phyloP scores from a whole-genome alignment of 495 filamentous ascomycete species.

The Penicillium simplicissimum region DNA sequence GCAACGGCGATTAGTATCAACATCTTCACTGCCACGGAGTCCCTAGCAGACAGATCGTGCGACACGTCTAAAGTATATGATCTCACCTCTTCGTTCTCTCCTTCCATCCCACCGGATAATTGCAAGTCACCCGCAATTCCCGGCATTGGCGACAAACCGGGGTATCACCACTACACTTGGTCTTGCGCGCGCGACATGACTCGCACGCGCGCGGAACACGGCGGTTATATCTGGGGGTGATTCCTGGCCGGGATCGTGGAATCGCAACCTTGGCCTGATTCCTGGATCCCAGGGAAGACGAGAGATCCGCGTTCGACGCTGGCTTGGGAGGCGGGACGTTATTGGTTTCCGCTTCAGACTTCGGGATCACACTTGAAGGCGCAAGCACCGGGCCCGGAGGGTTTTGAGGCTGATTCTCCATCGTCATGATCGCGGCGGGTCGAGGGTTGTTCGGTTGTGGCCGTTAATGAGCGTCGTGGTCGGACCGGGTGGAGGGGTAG shows the following conservation, averaged over 20 bases:
- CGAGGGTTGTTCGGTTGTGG: background rate
- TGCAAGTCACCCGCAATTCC: conserved; percentile 51
- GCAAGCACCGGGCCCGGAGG: conserved; percentile 1
- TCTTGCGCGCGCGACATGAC: conserved; percentile 69
- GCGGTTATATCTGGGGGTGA: conserved; percentile 39
- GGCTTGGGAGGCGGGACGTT: conserved; percentile 1
- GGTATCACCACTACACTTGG: conserved; percentile 60
- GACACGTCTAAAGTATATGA: background rate
- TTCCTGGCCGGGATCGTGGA: conserved; percentile 34
- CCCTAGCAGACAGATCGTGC: background rate
- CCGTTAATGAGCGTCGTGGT: background rate
- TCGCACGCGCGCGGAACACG: conserved; percentile 63
- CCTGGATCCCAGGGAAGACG: conserved; percentile 12
- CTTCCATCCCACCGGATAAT: conserved; percentile 59
- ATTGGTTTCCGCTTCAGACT: background rate
- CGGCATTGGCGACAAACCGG: conserved; percentile 60
- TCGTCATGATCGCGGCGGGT: conserved; percentile 22
- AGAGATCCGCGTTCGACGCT: conserved; percentile 11
- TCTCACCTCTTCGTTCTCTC: conserved; percentile 58
- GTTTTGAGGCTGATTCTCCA: conserved; percentile 10
- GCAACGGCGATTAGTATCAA: conserved; percentile 6
- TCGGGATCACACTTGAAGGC: background rate
- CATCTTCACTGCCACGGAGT: background rate
- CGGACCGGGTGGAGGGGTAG: background rate
- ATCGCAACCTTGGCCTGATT: conserved; percentile 48